Evolutionary conservation across 2,329 filamentous ascomycete genomes (phyloP).

Genomic region (Colletotrichum sp.): DNA sequence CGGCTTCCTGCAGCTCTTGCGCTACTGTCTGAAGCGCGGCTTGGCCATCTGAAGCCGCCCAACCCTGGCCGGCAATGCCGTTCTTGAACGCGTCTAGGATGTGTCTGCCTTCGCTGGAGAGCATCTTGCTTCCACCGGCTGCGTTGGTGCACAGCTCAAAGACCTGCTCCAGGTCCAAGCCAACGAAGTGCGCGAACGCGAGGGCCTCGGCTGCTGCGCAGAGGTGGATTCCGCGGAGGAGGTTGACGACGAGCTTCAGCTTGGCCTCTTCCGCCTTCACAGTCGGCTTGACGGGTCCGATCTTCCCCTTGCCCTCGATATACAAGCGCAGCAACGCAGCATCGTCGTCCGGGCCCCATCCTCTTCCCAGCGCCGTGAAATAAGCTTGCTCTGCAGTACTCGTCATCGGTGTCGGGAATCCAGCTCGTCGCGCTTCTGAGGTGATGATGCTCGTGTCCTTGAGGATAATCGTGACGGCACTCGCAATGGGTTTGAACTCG

Average conservation of each 20-base stretch:
- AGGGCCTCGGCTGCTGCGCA: slow-evolving; percentile 48
- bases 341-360: slow-evolving; percentile 42
- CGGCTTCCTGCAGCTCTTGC: slow-evolving; percentile 37
- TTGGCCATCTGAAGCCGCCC: neutral
- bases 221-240: slow-evolving; percentile 49
- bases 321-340: slow-evolving; percentile 48
- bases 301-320: slow-evolving; percentile 38
- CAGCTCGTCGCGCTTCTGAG: slow-evolving; percentile 61
- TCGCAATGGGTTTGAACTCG: slow-evolving; percentile 59
- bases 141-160: slow-evolving; percentile 50
- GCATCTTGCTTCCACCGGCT: slow-evolving; percentile 46
- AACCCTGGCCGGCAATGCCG: neutral
- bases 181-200: slow-evolving; percentile 38
- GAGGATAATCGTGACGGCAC: slow-evolving; percentile 63
- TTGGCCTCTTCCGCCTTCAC: slow-evolving; percentile 38
- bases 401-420: slow-evolving; percentile 66
- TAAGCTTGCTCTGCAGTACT: slow-evolving; percentile 70
- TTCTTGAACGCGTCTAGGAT: slow-evolving; percentile 35
- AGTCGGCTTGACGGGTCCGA: slow-evolving; percentile 31
- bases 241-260: slow-evolving; percentile 38
- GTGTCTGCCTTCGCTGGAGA: slow-evolving; percentile 39
- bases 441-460: slow-evolving; percentile 67
- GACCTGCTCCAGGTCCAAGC: slow-evolving; percentile 49
- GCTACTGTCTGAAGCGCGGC: slow-evolving; percentile 29
- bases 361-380: slow-evolving; percentile 56